Evolutionary conservation across 1,284 basidiomycete species (phyloP), one percentile per base, ranked within the genome.

Genomic region (Trametes versicolor): DNA sequence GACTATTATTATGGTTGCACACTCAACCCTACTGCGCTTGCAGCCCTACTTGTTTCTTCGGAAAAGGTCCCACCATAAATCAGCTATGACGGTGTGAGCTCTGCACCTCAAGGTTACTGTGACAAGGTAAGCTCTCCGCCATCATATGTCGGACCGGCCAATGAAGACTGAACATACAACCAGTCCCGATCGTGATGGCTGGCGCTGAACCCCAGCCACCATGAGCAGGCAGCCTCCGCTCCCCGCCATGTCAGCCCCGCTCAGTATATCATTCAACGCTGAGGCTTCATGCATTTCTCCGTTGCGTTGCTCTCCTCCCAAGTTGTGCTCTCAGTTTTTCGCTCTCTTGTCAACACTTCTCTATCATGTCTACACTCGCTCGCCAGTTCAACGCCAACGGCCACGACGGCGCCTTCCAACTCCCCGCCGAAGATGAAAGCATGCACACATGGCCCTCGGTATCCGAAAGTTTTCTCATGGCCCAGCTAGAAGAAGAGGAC

Each of bases 311-410:
- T 43, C 39, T 39, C 37, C 37, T 7, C 10, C 21, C 23, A 25
- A 39, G 25, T 29, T 37, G 37, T 41, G 39, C 37, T 55, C 15
- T 34, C 13, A 19, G 21, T 37, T 55, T 5, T 55, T 32, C 53
- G 21, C 53, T 17, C 25, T 43, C 23, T 27, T 2, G 15, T 39
- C 37, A 43, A 19, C 39, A 41, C 23, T 8, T 27, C 27, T 27
- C n/a, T 43, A 21, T 25, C 25, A 55, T 43, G 53, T 27, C 53
- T 55, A 55, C 53, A 41, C 53, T 43, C 37, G 6, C 43, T 55
- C 53, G 43, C 39, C 53, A 39, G 25, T 17, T 43, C 25, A 19
- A 19, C 23, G 19, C 13, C 53, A n/a, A 39, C 4, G 36, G 21
- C 9, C 21, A 12, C 25, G 12, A 12, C 45, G 45, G 23, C 36